phyloP scores from a whole-genome alignment of 2,329 filamentous ascomycete genomes.

The Alternaria triticimaculans region DNA sequence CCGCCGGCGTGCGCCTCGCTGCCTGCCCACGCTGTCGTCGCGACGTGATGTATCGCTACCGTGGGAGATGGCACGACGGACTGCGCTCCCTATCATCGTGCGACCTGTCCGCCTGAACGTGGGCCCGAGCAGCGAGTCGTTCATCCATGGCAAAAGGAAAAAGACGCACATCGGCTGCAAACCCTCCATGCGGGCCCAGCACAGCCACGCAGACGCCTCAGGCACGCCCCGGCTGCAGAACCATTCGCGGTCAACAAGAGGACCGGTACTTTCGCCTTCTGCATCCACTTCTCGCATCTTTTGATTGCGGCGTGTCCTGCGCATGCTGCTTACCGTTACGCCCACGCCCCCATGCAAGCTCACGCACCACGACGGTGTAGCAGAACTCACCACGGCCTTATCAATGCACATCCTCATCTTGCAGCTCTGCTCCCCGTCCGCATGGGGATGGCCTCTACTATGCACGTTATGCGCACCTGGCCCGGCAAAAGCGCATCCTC shows the following conservation, averaged over 20 bases:
- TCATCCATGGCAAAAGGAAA: neutral
- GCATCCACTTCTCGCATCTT: constrained; percentile 11
- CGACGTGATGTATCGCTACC: neutral
- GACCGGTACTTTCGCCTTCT: neutral
- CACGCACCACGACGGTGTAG: neutral
- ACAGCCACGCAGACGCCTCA: constrained; percentile 17
- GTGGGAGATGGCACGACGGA: neutral
- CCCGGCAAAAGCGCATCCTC: neutral
- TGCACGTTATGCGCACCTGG: neutral
- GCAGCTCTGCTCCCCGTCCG: neutral
- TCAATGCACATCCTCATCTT: constrained; percentile 13
- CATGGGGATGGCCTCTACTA: neutral
- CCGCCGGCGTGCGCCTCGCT: constrained; percentile 3
- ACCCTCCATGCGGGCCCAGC: constrained; percentile 8
- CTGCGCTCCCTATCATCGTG: neutral
- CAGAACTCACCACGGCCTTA: neutral
- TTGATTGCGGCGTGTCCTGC: constrained; percentile 9
- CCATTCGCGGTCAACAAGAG: constrained; percentile 6
- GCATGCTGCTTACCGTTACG: neutral
- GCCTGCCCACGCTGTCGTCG: neutral
- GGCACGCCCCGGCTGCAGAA: constrained; percentile 15
- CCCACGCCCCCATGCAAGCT: neutral
- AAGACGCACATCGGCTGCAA: neutral
- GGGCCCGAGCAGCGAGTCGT: neutral
- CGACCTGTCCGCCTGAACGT: neutral